These are phyloP conservation scores for Boletus rubescentipes DNA, from an alignment of 768 basidiomycete species.

Conservation along the genomic window DNA sequence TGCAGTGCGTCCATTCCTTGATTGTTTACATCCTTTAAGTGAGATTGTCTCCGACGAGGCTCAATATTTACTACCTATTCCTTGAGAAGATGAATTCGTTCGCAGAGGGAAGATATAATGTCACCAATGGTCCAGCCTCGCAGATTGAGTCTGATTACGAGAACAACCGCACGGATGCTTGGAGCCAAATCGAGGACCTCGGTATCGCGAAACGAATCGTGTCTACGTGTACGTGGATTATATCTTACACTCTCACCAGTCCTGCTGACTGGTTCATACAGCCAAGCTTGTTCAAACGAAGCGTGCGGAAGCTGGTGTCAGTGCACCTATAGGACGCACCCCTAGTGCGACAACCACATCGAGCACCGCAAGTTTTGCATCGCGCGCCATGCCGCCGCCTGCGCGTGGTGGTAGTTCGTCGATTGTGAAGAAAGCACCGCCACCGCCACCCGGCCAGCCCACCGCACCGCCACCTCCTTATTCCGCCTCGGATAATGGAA, in stretches of 20 bases:
- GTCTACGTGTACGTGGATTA: slow-evolving; percentile 69
- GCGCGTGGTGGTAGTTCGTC: slow-evolving; percentile 22
- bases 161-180: slow-evolving; percentile 78
- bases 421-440: slow-evolving; percentile 46
- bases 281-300: slow-evolving; percentile 68
- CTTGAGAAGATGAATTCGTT: slow-evolving; percentile 93
- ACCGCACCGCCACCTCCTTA: slow-evolving; percentile 47
- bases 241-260: background rate
- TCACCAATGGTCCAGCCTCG: slow-evolving; percentile 59
- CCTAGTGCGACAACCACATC: slow-evolving; percentile 26
- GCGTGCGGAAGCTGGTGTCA: slow-evolving; percentile 33
- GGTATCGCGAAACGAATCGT: slow-evolving; percentile 80
- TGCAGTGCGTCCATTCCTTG: slow-evolving; percentile 72
- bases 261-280: slow-evolving; percentile 29
- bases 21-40: background rate
- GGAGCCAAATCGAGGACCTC: slow-evolving; percentile 74
- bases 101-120: slow-evolving; percentile 74
- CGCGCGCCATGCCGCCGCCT: slow-evolving; percentile 27
- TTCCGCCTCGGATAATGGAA: slow-evolving; percentile 20
- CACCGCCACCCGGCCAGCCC: slow-evolving; percentile 29
- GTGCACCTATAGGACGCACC: slow-evolving; percentile 38
- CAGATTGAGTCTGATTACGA: slow-evolving; percentile 80
- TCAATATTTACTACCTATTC: slow-evolving; percentile 92
- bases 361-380: slow-evolving; percentile 26
- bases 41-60: slow-evolving; percentile 40